These are phyloP conservation scores for Neurospora sp. DNA, from an alignment of 495 filamentous ascomycete species.

Conservation along the genomic window DNA sequence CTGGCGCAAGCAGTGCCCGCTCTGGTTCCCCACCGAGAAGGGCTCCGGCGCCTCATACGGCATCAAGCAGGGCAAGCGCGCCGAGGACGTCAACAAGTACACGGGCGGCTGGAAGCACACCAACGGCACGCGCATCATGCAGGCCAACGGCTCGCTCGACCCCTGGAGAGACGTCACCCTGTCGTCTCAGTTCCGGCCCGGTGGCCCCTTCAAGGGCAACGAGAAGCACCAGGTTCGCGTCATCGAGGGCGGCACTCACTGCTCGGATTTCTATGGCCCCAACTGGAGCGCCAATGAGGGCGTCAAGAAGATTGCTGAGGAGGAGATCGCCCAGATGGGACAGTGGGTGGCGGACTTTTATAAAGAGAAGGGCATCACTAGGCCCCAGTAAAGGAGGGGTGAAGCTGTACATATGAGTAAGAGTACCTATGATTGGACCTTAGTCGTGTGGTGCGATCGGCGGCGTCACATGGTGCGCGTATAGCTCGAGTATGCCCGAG, in stretches of 20 bases:
- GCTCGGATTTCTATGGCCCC: constrained; percentile 33
- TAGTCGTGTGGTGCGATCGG: too few relatives aligned
- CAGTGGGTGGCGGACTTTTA: constrained; percentile 34
- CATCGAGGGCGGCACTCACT: constrained; percentile 30
- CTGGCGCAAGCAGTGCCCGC: constrained; percentile 48
- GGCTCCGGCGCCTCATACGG: constrained; percentile 35
- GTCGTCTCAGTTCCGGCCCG: constrained; percentile 28
- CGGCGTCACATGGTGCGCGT: too few relatives aligned
- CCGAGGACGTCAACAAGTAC: constrained; percentile 44
- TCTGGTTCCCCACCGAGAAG: constrained; percentile 48
- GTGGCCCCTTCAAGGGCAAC: constrained; percentile 27
- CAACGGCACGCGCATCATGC: constrained; percentile 47
- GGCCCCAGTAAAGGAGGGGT: neutral
- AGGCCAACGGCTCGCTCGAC: constrained; percentile 46
- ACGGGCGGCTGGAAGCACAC: constrained; percentile 48
- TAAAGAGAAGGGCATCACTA: constrained; percentile 15
- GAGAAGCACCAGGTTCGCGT: constrained; percentile 23
- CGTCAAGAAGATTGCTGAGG: constrained; percentile 20
- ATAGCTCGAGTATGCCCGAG: too few relatives aligned
- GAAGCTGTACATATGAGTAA: neutral
- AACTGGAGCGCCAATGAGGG: constrained; percentile 38
- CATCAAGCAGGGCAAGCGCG: constrained; percentile 40
- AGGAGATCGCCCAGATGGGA: constrained; percentile 25
- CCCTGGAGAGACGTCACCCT: constrained; percentile 35
- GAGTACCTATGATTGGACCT: neutral